Percentiles rank a stretch among this genome's conserved stretches.
phyloP scores from a whole-genome alignment of 2,329 filamentous ascomycete genomes.

The Massarina eburnea region DNA sequence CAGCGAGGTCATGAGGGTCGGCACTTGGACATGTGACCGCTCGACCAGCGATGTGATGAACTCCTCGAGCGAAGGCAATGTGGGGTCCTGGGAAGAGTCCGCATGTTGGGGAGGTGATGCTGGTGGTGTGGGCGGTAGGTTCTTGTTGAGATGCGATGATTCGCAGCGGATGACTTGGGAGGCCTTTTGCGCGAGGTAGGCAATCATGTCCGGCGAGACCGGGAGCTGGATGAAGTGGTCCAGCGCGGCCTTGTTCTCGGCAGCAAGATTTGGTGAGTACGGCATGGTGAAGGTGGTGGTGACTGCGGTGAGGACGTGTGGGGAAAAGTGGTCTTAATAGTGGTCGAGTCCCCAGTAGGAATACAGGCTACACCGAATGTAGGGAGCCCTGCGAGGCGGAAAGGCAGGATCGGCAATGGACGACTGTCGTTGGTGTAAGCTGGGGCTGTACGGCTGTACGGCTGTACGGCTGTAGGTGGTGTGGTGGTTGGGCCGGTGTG shows the following conservation, averaged over 20 bases:
- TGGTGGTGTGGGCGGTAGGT: slow-evolving; percentile 61
- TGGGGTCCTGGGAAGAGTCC: slow-evolving; percentile 50
- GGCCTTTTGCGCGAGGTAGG: slow-evolving; percentile 73
- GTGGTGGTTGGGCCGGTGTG: slow-evolving; percentile 24
- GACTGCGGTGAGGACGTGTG: slow-evolving; percentile 14
- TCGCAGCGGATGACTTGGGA: slow-evolving; percentile 81
- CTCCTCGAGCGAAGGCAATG: slow-evolving; percentile 76
- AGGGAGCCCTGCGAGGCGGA: slow-evolving; percentile 37
- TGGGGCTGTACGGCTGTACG: slow-evolving; percentile 34
- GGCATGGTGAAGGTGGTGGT: slow-evolving; percentile 42
- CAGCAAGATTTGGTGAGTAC: slow-evolving; percentile 46
- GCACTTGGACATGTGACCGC: slow-evolving; percentile 93
- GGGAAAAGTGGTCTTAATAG: slow-evolving; percentile 19
- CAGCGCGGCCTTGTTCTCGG: slow-evolving; percentile 70
- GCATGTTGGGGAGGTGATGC: slow-evolving; percentile 58
- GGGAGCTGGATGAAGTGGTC: slow-evolving; percentile 79
- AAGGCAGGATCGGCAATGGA: slow-evolving; percentile 18
- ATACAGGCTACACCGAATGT: slow-evolving; percentile 18
- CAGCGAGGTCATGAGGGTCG: slow-evolving; percentile 93
- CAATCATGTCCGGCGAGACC: slow-evolving; percentile 75
- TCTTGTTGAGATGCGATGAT: slow-evolving; percentile 47
- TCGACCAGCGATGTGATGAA: slow-evolving; percentile 93
- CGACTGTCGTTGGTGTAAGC: slow-evolving; percentile 37
- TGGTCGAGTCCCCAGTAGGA: slow-evolving; percentile 14
- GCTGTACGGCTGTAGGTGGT: slow-evolving; percentile 32